phyloP scores from a whole-genome alignment of 768 basidiomycete genomes.

The Auricularia sp. region DNA sequence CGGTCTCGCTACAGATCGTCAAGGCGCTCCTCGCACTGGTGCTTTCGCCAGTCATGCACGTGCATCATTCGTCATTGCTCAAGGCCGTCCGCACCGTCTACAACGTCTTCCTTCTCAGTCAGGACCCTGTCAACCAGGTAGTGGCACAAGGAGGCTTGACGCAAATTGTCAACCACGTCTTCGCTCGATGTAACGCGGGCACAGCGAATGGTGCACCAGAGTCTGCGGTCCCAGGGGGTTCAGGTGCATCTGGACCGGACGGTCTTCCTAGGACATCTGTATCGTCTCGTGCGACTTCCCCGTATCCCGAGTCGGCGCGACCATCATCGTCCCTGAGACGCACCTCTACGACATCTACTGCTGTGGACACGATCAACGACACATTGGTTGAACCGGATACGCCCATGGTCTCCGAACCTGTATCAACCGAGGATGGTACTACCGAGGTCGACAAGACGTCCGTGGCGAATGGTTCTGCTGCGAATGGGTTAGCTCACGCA shows the following conservation, averaged over 20 bases:
- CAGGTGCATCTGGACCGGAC: not conserved
- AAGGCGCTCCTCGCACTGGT: conserved; percentile 87
- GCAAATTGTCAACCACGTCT: conserved; percentile 97
- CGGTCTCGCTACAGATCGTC: conserved; percentile 92
- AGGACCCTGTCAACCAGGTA: conserved; percentile 88
- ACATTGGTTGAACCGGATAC: too few species aligned
- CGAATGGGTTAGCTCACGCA: not conserved
- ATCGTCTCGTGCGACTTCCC: not conserved
- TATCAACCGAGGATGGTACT: not conserved
- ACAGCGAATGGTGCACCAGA: conserved; percentile 2
- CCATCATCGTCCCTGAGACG: not conserved
- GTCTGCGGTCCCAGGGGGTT: not conserved
- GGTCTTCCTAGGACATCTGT: not conserved
- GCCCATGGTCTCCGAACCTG: too few species aligned
- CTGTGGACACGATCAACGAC: not conserved
- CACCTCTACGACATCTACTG: not conserved
- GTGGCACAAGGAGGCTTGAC: conserved; percentile 96
- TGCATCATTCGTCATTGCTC: conserved; percentile 91
- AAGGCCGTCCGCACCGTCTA: conserved; percentile 97
- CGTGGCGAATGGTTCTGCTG: not conserved
- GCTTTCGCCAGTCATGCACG: conserved; percentile 73
- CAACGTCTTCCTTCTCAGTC: conserved; percentile 89
- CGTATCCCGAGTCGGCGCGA: not conserved
- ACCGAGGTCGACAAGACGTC: not conserved
- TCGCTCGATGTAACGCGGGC: conserved; percentile 57